Percentiles rank a stretch among this genome's conserved stretches.
Evolutionary conservation across 2,329 filamentous ascomycete genomes (phyloP).

Genomic region (Chalaropsis ovoidea): DNA sequence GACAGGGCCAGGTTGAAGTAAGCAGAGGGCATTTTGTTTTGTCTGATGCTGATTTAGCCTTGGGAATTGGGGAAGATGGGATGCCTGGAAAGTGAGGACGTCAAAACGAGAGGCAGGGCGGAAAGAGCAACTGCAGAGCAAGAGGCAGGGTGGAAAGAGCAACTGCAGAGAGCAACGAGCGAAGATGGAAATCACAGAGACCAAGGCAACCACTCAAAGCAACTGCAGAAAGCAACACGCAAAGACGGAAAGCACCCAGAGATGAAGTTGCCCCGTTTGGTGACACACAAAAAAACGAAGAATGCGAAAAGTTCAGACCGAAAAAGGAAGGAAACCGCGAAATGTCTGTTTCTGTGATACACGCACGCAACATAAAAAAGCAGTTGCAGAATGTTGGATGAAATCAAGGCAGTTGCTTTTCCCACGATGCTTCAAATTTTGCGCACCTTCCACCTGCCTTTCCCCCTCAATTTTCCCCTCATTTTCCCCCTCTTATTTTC

Average conservation of each 20-base stretch:
- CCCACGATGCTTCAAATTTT: neutral
- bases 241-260: neutral
- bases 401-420: neutral
- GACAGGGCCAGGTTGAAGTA: slow-evolving; percentile 3
- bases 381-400: neutral
- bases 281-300: neutral
- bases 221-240: neutral
- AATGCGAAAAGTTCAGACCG: neutral
- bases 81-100: slow-evolving; percentile 10
- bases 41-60: neutral
- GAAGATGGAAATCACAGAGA: neutral
- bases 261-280: neutral
- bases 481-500: slow-evolving; percentile 4
- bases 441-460: neutral
- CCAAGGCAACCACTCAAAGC: neutral
- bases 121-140: neutral
- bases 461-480: neutral
- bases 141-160: neutral
- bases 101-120: too few species aligned
- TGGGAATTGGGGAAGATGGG: neutral
- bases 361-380: neutral
- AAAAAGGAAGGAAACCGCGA: slow-evolving; percentile 7
- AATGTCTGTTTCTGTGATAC: neutral
- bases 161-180: neutral
- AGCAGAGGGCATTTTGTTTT: slow-evolving; percentile 3